Conservation (phyloP, 2,329 filamentous ascomycete species). For the Karstenula rhodostoma region DNA sequence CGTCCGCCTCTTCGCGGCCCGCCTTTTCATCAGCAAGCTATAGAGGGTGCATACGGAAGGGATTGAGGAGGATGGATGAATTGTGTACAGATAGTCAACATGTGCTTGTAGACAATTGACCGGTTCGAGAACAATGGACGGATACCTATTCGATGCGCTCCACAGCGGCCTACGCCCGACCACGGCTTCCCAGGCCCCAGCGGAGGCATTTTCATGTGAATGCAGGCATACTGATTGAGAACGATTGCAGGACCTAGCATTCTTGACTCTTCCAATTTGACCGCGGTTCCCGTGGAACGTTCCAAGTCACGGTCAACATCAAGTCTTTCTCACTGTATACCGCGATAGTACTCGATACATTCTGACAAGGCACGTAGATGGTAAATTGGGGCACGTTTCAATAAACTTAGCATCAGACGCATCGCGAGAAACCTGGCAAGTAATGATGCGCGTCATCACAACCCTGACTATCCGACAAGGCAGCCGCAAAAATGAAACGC, state of each 20-base stretch:
- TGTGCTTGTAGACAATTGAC: conserved; percentile 48
- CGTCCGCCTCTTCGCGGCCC: conserved; percentile 51
- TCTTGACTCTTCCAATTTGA: background rate
- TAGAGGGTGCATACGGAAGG: conserved; percentile 31
- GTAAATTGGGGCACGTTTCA: background rate
- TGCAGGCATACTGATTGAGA: background rate
- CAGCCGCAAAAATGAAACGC: conserved; percentile 64
- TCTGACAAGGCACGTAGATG: background rate
- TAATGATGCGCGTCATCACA: background rate
- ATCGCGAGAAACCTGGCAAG: background rate
- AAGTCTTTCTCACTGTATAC: background rate
- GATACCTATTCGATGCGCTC: background rate
- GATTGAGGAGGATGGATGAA: conserved; percentile 13
- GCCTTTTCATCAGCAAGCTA: conserved; percentile 57
- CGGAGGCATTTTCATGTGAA: background rate
- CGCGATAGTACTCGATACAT: background rate
- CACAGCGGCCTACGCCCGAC: background rate
- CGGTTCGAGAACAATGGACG: background rate
- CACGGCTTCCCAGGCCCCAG: background rate
- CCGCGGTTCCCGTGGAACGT: background rate
- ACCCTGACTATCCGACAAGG: conserved; percentile 63
- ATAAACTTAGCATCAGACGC: background rate
- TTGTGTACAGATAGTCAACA: conserved; percentile 45
- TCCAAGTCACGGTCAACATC: background rate
- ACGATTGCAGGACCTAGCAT: background rate